Conservation (phyloP, 2,329 filamentous ascomycete genomes). For the Epichloe gansuensis region DNA sequence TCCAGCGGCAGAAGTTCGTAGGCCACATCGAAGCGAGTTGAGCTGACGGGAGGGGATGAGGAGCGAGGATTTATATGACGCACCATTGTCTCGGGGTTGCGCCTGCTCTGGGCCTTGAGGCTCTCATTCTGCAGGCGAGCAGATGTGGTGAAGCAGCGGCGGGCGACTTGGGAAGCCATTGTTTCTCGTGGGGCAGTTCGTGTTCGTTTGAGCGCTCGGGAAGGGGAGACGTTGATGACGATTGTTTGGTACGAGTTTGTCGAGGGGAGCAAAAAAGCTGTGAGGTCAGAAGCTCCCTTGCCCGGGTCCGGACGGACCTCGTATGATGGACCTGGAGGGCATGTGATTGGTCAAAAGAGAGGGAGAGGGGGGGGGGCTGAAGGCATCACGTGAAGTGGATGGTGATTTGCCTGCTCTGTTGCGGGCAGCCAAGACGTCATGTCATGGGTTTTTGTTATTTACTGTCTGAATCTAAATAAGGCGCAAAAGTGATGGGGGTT, state of each 20-base stretch:
- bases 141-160: slow-evolving; percentile 42
- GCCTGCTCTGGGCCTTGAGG: slow-evolving; percentile 46
- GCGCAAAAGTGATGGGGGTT: too few relatives aligned
- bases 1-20: not conserved
- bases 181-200: slow-evolving; percentile 14
- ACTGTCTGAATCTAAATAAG: too few relatives aligned
- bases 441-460: not conserved
- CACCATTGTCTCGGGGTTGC: slow-evolving; percentile 34
- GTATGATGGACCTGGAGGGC: not conserved
- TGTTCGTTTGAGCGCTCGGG: slow-evolving; percentile 1
- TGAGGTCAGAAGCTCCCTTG: not conserved
- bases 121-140: slow-evolving; percentile 34
- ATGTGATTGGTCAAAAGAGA: slow-evolving; percentile 1
- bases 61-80: slow-evolving; percentile 23
- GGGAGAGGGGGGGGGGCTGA: not conserved
- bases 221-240: not conserved
- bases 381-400: not conserved
- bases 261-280: not conserved
- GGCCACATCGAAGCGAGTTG: not conserved
- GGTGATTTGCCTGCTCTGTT: too few relatives aligned
- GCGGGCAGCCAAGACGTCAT: not conserved
- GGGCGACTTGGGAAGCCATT: slow-evolving; percentile 46
- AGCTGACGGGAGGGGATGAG: slow-evolving; percentile 3
- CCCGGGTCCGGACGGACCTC: not conserved
- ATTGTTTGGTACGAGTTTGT: not conserved